Evolutionary conservation across 2,329 filamentous ascomycete species (phyloP), one percentile per base, ranked within the genome.

Genomic region (Calonectria pseudoreteaudii): DNA sequence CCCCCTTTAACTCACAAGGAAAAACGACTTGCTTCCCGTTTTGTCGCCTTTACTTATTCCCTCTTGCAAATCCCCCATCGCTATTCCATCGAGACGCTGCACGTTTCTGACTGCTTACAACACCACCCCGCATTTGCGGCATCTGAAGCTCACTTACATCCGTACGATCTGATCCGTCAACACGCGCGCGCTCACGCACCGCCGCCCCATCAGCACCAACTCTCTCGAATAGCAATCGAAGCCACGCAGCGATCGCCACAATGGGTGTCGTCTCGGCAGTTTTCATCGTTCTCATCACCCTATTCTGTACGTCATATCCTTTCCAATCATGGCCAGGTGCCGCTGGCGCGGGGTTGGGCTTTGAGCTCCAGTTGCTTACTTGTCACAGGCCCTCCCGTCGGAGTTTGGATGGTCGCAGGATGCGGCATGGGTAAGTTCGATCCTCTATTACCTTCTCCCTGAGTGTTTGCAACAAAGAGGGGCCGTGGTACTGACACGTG

Each of bases 341-440:
- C 26, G n/a, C 66, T 38, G 47, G 58, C 50, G 50, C 31, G 49
- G 71, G 49, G 38, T 73, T 38, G 36, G 50, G 44, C 18, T 23
- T 50, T 58, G 34, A 20, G 34, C 7, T 41, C 20, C 28, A 14
- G 34, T 72, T n/a, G 66, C 80, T 82, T 73, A 83, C 76, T 31
- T 34, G 47, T n/a, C 72, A 23, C 76, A 94, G 93, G 93, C 73
- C 93, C 93, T 66, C 93, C 93, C 18, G 82, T 92, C 69, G 92
- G 92, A 65, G 92, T 93, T 56, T 92, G 88, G 81, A 84, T 90
- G 64, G 89, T 94, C 66, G 89, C 92, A 71, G 93, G 93, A 80
- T 94, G 92, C 80, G 91, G 92, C 72, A 85, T 86, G 81, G 86
- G 86, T 87, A 83, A 80, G 84, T 81, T 69, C 70, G 38, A 50